Evolutionary conservation across 2,329 filamentous ascomycete genomes (phyloP).

Genomic region (Apiospora phragmitis): DNA sequence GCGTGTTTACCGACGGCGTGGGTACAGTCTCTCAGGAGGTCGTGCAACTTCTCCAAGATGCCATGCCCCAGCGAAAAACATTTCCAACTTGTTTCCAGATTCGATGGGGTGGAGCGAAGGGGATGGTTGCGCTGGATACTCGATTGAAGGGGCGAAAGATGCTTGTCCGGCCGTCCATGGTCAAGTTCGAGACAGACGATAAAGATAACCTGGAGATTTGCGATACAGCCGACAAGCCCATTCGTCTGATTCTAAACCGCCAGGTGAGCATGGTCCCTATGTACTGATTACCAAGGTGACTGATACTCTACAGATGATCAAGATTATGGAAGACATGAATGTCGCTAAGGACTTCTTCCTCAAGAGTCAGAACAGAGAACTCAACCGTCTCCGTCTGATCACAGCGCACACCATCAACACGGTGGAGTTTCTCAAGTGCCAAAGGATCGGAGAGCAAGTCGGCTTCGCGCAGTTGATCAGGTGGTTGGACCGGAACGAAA

Average conservation of each 20-base stretch:
- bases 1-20: conserved; percentile 77
- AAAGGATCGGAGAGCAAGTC: conserved; percentile 61
- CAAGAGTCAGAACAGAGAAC: conserved; percentile 61
- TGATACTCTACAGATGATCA: conserved; percentile 60
- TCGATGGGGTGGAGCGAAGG: conserved; percentile 72
- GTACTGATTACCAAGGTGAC: background rate
- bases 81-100: conserved; percentile 73
- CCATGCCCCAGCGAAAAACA: conserved; percentile 46
- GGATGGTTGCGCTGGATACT: conserved; percentile 72
- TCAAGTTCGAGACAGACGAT: conserved; percentile 67
- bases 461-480: conserved; percentile 63
- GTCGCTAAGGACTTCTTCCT: conserved; percentile 61
- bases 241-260: conserved; percentile 72
- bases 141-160: conserved; percentile 59
- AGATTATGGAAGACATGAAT: conserved; percentile 79
- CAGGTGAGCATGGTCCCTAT: conserved; percentile 29
- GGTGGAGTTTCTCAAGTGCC: conserved; percentile 62
- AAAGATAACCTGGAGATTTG: conserved; percentile 68
- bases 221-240: conserved; percentile 64
- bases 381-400: conserved; percentile 59
- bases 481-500: conserved; percentile 53
- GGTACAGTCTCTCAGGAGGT: conserved; percentile 69
- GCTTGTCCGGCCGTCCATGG: conserved; percentile 71
- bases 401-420: conserved; percentile 62
- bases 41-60: conserved; percentile 58